These are phyloP conservation scores for Pterocarpus macrocarpus DNA, from an alignment of 306 rosid species.

Conservation along the genomic window DNA sequence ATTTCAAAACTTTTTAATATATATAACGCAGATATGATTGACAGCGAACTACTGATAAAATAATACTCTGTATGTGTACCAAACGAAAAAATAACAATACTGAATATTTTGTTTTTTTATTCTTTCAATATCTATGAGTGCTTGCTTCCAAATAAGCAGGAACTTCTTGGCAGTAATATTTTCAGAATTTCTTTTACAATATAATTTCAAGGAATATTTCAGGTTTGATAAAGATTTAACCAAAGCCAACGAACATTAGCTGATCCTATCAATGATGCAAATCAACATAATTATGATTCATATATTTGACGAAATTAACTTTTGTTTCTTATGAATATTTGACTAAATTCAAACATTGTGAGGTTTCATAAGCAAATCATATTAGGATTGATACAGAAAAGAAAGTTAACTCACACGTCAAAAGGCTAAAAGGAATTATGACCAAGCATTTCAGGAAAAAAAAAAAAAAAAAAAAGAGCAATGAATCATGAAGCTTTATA, in stretches of 20 bases:
- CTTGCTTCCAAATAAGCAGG: not conserved
- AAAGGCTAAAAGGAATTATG: conserved; percentile 45
- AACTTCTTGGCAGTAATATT: not conserved
- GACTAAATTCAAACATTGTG: conserved; percentile 34
- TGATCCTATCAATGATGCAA: conserved; percentile 35
- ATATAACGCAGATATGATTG: not conserved
- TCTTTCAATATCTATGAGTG: not conserved
- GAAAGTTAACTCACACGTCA: conserved; percentile 21
- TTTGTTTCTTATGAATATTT: conserved; percentile 26
- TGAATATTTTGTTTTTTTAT: not conserved
- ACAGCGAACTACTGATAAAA: not conserved
- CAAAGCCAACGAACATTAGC: conserved; percentile 25
- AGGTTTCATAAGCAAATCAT: conserved; percentile 40
- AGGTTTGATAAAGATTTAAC: conserved; percentile 27
- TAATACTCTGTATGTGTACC: not conserved
- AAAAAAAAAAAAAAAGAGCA: conserved; percentile 26
- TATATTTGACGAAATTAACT: conserved; percentile 16
- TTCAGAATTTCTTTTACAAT: not conserved
- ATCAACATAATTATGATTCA: conserved; percentile 39
- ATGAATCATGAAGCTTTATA: conserved; percentile 45
- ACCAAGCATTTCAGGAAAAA: conserved; percentile 27
- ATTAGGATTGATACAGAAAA: conserved; percentile 21
- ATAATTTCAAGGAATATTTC: conserved; percentile 1
- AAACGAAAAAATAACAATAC: too few species aligned
- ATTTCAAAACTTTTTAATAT: not conserved